Percentiles rank a stretch among this genome's conserved stretches.
phyloP scores from a whole-genome alignment of 2,329 filamentous ascomycete species.

The Boeremia lycopersici region DNA sequence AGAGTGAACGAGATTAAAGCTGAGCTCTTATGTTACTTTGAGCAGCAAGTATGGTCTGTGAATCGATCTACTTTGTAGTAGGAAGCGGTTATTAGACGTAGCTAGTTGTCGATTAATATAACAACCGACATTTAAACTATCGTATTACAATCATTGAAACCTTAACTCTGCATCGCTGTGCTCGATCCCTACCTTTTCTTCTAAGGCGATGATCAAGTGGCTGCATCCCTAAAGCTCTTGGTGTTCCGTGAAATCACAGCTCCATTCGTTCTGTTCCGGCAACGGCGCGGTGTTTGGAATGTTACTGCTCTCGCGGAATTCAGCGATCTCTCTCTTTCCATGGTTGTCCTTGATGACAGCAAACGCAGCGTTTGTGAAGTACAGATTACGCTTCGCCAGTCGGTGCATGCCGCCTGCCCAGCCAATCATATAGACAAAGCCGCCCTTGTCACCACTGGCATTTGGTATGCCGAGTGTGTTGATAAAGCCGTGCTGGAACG shows the following conservation, averaged over 20 bases:
- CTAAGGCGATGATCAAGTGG: background rate
- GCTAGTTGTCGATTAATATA: too few species aligned
- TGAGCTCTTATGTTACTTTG: slow-evolving; percentile 6
- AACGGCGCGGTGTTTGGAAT: slow-evolving; percentile 37
- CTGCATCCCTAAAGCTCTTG: background rate
- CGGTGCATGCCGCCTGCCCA: slow-evolving; percentile 40
- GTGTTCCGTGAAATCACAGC: slow-evolving; percentile 23
- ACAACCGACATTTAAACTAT: too few species aligned
- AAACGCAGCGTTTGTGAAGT: slow-evolving; percentile 41
- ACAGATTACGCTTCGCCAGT: slow-evolving; percentile 29
- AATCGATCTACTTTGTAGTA: too few species aligned
- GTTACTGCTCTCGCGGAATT: slow-evolving; percentile 42
- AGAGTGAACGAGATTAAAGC: slow-evolving; percentile 12
- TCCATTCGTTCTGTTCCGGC: slow-evolving; percentile 32
- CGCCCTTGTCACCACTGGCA: slow-evolving; percentile 38
- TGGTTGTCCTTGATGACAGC: slow-evolving; percentile 33
- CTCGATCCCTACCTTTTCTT: background rate
- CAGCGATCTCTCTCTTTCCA: slow-evolving; percentile 36
- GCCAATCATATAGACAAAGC: slow-evolving; percentile 41
- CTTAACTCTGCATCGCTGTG: too few species aligned
- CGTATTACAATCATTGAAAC: too few species aligned
- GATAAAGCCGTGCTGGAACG: slow-evolving; percentile 40
- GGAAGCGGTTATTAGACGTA: too few species aligned
- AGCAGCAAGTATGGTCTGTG: background rate
- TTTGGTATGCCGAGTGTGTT: slow-evolving; percentile 38